A percentile compares a stretch with the other conserved stretches of the same genome.
Evolutionary conservation across 208 protist species (phyloP).

Genomic region (Crithidia thermophila): DNA sequence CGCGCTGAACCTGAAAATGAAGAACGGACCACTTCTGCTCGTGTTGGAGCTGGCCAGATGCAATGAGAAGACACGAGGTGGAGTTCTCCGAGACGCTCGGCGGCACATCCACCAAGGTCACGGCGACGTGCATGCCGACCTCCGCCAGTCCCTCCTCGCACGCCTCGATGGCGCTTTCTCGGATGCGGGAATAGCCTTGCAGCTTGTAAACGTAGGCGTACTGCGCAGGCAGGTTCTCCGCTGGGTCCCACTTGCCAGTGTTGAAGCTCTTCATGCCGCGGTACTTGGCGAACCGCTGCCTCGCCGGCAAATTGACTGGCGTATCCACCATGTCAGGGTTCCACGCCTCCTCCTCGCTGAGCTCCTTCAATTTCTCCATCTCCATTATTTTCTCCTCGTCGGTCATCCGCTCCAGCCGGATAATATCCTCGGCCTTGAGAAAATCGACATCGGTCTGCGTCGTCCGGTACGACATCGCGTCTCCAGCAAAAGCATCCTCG

Average conservation of each 20-base stretch:
- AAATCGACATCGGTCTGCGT: slow-evolving; percentile 86
- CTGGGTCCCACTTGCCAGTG: slow-evolving; percentile 82
- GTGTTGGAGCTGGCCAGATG: slow-evolving; percentile 86
- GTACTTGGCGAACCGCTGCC: slow-evolving; percentile 89
- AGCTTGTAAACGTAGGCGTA: slow-evolving; percentile 93
- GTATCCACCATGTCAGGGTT: slow-evolving; percentile 89
- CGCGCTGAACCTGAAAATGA: slow-evolving; percentile 83
- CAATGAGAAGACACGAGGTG: slow-evolving; percentile 60
- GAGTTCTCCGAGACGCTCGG: slow-evolving; percentile 43
- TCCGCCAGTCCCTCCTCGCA: slow-evolving; percentile 55
- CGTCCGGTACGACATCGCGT: slow-evolving; percentile 75
- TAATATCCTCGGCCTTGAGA: slow-evolving; percentile 78
- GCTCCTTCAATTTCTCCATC: slow-evolving; percentile 71
- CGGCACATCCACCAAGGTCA: slow-evolving; percentile 75
- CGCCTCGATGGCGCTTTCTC: slow-evolving; percentile 57
- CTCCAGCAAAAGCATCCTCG: slow-evolving; percentile 57
- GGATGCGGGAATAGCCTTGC: slow-evolving; percentile 82
- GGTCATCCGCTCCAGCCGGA: slow-evolving; percentile 84
- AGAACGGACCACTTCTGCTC: slow-evolving; percentile 93
- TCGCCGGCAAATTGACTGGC: slow-evolving; percentile 81
- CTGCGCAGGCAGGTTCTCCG: slow-evolving; percentile 82
- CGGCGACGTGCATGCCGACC: slow-evolving; percentile 60
- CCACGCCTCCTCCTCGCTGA: slow-evolving; percentile 85
- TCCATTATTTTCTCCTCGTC: slow-evolving; percentile 77
- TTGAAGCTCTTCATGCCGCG: slow-evolving; percentile 88